phyloP scores from a whole-genome alignment of 2,329 filamentous ascomycete species.

The Monilinia vaccinii-corymbosi region DNA sequence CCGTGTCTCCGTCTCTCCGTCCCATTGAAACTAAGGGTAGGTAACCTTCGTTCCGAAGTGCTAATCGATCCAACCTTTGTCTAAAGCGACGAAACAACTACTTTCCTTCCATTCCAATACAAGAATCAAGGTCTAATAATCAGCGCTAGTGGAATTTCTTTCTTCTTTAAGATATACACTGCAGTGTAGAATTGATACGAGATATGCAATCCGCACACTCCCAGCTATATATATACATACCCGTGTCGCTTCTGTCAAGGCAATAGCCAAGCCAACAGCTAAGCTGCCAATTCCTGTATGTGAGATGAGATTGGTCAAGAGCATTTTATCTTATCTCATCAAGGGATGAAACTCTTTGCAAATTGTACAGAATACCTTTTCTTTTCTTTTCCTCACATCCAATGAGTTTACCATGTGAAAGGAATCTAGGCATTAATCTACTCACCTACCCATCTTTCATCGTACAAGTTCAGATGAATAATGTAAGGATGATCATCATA shows the following conservation, averaged over 20 bases:
- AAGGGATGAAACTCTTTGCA: background rate
- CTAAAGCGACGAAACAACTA: background rate
- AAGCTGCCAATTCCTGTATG: background rate
- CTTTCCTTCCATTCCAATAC: too few species aligned
- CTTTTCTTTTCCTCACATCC: background rate
- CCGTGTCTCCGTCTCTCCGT: background rate
- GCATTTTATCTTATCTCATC: background rate
- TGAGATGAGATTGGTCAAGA: background rate
- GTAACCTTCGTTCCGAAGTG: background rate
- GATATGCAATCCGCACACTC: background rate
- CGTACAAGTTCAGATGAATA: background rate
- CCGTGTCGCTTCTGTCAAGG: background rate
- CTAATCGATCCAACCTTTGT: background rate
- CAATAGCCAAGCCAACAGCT: background rate
- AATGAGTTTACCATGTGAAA: background rate
- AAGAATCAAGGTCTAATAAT: background rate
- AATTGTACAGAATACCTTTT: background rate
- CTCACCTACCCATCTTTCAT: background rate
- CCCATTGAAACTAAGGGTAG: background rate
- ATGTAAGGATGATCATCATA: background rate
- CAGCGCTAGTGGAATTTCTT: background rate
- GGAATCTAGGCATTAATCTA: background rate
- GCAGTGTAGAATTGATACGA: background rate
- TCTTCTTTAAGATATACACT: background rate
- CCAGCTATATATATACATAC: background rate